A percentile compares a stretch with the other conserved stretches of the same genome.
Evolutionary conservation across 176 grass and related monocot species (phyloP).

Genomic region (Oryza meridionalis): DNA sequence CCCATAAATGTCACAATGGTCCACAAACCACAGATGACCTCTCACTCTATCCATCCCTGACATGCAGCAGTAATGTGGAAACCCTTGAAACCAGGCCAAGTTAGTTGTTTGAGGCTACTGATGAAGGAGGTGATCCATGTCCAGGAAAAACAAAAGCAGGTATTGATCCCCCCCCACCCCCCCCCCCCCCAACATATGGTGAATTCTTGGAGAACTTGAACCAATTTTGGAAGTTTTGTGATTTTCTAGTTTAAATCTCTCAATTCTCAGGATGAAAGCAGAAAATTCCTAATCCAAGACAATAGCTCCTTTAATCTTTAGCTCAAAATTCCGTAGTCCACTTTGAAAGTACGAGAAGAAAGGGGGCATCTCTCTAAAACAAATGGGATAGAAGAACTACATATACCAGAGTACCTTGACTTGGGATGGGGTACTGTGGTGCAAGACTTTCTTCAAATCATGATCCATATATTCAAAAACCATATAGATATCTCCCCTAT

Average conservation of each 20-base stretch:
- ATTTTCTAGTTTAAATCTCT: background rate
- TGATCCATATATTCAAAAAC: constrained; percentile 93
- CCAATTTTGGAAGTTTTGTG: background rate
- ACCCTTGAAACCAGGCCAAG: too few relatives aligned
- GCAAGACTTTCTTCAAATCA: constrained; percentile 76
- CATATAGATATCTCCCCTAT: constrained; percentile 85
- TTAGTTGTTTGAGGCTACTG: too few relatives aligned
- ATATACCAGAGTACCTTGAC: constrained; percentile 48
- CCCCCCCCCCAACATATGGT: too few relatives aligned
- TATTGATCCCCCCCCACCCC: too few relatives aligned
- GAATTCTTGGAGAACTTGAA: background rate
- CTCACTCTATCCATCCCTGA: background rate
- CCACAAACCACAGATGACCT: background rate
- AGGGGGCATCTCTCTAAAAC: background rate
- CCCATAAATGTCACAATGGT: background rate
- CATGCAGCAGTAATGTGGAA: too few relatives aligned
- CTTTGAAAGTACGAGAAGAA: background rate
- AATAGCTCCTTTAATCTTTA: background rate
- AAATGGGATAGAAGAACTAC: background rate
- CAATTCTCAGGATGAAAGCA: background rate
- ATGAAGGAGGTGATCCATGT: too few relatives aligned
- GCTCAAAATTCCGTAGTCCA: background rate
- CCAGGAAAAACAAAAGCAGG: too few relatives aligned
- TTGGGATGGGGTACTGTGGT: constrained; percentile 53
- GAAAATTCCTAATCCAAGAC: background rate